Conservation (phyloP, 352 stramenopile genomes). For the Phytophthora brassicae region DNA sequence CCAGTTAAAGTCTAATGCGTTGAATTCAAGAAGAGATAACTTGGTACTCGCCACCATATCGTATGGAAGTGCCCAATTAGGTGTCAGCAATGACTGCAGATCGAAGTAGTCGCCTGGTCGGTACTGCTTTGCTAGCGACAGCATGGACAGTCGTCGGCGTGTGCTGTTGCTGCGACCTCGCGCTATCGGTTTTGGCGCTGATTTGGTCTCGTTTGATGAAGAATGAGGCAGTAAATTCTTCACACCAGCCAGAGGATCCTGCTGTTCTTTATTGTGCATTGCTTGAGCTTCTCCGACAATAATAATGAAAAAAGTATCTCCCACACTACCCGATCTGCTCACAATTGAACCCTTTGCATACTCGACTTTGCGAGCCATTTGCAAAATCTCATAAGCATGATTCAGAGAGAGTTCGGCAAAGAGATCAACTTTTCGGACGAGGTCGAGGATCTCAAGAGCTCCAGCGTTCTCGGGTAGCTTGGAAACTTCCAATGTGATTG, state of each 20-base stretch:
- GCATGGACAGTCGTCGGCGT: slow-evolving; percentile 56
- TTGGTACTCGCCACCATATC: slow-evolving; percentile 69
- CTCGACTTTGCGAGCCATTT: slow-evolving; percentile 73
- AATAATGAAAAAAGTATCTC: slow-evolving; percentile 83
- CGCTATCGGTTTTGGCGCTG: slow-evolving; percentile 14
- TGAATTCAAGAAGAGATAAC: slow-evolving; percentile 80
- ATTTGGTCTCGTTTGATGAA: slow-evolving; percentile 8
- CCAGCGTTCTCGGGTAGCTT: slow-evolving; percentile 77
- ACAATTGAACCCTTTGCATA: slow-evolving; percentile 61
- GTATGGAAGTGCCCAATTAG: slow-evolving; percentile 62
- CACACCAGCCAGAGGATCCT: neutral
- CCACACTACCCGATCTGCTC: slow-evolving; percentile 47
- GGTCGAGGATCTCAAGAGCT: slow-evolving; percentile 81
- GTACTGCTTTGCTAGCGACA: slow-evolving; percentile 75
- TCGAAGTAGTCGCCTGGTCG: slow-evolving; percentile 90
- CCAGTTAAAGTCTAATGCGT: slow-evolving; percentile 84
- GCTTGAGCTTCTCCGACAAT: slow-evolving; percentile 73
- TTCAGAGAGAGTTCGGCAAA: slow-evolving; percentile 82
- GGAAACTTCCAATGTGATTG: slow-evolving; percentile 72
- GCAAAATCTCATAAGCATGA: slow-evolving; percentile 86
- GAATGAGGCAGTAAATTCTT: slow-evolving; percentile 9
- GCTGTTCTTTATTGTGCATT: slow-evolving; percentile 42
- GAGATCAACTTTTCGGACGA: slow-evolving; percentile 84
- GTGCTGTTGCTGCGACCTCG: slow-evolving; percentile 31
- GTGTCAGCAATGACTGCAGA: slow-evolving; percentile 75